Base-by-base conservation (phyloP, 1,139 yeast genomes). In the Suzukiozyma palmioleophila region DNA sequence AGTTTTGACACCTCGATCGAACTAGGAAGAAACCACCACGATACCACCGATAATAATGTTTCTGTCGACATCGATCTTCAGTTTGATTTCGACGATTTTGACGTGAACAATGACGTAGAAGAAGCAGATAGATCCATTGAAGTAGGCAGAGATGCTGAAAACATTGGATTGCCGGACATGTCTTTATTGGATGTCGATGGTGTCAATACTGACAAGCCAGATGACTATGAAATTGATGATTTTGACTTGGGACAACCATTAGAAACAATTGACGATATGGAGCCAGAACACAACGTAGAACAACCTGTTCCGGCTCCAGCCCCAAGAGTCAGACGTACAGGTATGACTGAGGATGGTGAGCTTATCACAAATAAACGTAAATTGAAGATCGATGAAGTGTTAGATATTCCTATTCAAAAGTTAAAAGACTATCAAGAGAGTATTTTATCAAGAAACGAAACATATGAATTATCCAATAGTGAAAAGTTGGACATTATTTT, bases 1-100 rank as follows among this genome's bases (percentile, higher is more conserved):
- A 28, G 15, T 10, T 57, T 62, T 38, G 81, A 75, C 49, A 69
- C 69, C 10, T 79, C 85, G 0, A 66, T 82, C 33, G 94, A 84
- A 50, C 59, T 73, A 32, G 82, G 83, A 12, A 68, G 90, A 55
- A 28, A 28, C n/a, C 12, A n/a, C 9, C 28, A 26, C 13, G 28
- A 26, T 26, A 11, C 28, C n/a, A 26, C 13, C 13, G 28, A 26
- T 12, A 26, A 26, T 12, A 26, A 26, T 26, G 28, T 11, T 5
- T 11, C 28, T 5, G 28, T 78, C 60, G 72, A 81, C 47, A 62
- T 81, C 56, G 73, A 81, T 42, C 61, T 77, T 37, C 76, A 76
- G 40, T 62, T 77, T 36, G 76, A 72, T 34, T 60, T 64, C 16
- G 61, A 58, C 32, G 53, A 48, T 15, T 48, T 43, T 18, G 47